Evolutionary conservation across 495 filamentous ascomycete species (phyloP).

Genomic region (Tetracladium marchalianum): DNA sequence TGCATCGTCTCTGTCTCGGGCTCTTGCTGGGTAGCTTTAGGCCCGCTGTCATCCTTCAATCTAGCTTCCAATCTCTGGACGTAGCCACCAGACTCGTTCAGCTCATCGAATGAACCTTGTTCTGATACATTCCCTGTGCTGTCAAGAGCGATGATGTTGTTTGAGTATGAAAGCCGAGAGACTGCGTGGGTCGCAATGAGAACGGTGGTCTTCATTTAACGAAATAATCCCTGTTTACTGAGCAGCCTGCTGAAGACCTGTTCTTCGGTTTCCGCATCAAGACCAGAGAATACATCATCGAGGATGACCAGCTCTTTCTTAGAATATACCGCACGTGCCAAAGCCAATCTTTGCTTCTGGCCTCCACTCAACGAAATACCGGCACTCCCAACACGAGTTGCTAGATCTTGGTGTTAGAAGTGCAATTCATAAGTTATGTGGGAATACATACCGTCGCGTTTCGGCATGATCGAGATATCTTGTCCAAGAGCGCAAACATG

Average conservation of each 20-base stretch:
- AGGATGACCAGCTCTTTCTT: conserved; percentile 43
- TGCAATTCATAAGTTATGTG: neutral
- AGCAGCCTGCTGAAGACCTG: conserved; percentile 46
- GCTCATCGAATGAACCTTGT: conserved; percentile 39
- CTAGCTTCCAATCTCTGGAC: conserved; percentile 33
- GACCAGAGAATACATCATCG: conserved; percentile 53
- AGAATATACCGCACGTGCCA: conserved; percentile 48
- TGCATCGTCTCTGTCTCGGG: neutral
- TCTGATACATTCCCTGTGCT: conserved; percentile 34
- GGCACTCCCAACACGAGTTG: conserved; percentile 52
- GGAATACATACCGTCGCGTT: conserved; percentile 42
- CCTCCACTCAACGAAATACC: conserved; percentile 55
- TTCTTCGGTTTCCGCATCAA: conserved; percentile 51
- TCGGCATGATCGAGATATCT: conserved; percentile 44
- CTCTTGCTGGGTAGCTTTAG: neutral
- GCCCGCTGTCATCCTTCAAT: neutral
- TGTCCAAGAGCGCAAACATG: conserved; percentile 50
- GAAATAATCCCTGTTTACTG: conserved; percentile 39
- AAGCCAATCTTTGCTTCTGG: conserved; percentile 54
- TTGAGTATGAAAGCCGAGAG: conserved; percentile 37
- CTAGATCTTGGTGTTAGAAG: neutral
- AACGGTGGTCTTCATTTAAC: conserved; percentile 34
- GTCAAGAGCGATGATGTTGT: conserved; percentile 42
- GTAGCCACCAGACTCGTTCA: conserved; percentile 37
- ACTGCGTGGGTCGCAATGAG: conserved; percentile 23